Conservation (phyloP, 2,329 filamentous ascomycete genomes). For the Ophiostoma quercus region DNA sequence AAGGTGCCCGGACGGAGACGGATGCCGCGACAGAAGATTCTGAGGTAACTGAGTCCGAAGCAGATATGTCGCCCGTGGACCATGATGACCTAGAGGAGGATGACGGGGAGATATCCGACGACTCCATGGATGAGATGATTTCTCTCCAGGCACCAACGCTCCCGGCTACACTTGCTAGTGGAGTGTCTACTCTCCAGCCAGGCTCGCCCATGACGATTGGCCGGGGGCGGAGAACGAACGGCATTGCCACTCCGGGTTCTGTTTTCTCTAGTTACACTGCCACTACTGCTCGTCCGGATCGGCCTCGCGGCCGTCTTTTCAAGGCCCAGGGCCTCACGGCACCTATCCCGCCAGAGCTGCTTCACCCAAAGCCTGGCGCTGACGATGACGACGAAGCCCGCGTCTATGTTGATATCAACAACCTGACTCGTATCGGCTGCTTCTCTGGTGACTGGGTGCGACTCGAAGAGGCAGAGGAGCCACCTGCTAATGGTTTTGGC, state of each 20-base stretch:
- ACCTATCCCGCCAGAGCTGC: constrained; percentile 66
- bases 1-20: constrained; percentile 57
- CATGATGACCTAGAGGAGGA: constrained; percentile 74
- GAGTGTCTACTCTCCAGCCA: constrained; percentile 71
- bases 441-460: constrained; percentile 98
- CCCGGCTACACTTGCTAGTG: constrained; percentile 69
- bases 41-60: constrained; percentile 47
- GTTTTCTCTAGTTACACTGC: constrained; percentile 86
- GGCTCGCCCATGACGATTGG: constrained; percentile 74
- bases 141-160: constrained; percentile 76
- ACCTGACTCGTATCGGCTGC: constrained; percentile 82
- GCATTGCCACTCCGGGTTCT: constrained; percentile 75
- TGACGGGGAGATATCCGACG: constrained; percentile 73
- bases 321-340: constrained; percentile 71
- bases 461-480: constrained; percentile 70
- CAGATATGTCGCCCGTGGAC: constrained; percentile 57
- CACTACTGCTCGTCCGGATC: constrained; percentile 69
- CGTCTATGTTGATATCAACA: constrained; percentile 83
- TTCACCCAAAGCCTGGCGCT: constrained; percentile 73
- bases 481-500: constrained; percentile 61
- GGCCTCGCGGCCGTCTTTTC: constrained; percentile 72
- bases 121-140: constrained; percentile 90
- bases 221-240: constrained; percentile 61
- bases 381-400: constrained; percentile 84
- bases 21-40: constrained; percentile 42